These are phyloP conservation scores for Dothideomycetes sp. DNA, from an alignment of 2,329 filamentous ascomycete species.

Conservation along the genomic window DNA sequence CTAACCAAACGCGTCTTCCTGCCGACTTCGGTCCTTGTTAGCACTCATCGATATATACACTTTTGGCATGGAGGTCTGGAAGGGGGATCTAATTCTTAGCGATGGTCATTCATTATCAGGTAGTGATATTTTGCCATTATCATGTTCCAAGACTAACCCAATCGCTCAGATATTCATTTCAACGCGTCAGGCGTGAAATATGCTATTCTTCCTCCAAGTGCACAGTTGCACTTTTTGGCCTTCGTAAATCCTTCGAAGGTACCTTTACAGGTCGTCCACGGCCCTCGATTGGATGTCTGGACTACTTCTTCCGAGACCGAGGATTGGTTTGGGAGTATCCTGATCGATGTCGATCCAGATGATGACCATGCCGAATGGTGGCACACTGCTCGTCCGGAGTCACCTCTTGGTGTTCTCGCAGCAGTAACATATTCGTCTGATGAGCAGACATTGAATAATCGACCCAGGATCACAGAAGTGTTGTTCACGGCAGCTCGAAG, in stretches of 20 bases:
- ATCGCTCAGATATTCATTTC: constrained; percentile 6
- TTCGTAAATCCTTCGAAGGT: constrained; percentile 28
- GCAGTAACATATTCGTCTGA: constrained; percentile 15
- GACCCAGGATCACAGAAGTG: constrained; percentile 28
- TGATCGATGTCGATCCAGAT: constrained; percentile 15
- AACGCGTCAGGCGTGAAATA: background rate
- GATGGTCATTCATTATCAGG: constrained; percentile 4
- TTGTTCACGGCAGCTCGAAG: constrained; percentile 32
- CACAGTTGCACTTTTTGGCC: constrained; percentile 22
- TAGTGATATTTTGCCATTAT: too few relatives aligned
- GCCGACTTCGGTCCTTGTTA: too few relatives aligned
- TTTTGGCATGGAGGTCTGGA: constrained; percentile 3
- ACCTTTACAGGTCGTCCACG: constrained; percentile 28
- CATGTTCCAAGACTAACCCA: too few relatives aligned
- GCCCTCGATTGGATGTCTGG: constrained; percentile 27
- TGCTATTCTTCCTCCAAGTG: background rate
- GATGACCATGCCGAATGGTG: constrained; percentile 22
- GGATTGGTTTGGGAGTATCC: constrained; percentile 27
- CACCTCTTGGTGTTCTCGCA: constrained; percentile 28
- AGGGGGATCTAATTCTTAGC: constrained; percentile 1
- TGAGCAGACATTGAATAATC: background rate
- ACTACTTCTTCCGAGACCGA: constrained; percentile 23
- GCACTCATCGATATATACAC: background rate
- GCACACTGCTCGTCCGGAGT: constrained; percentile 24
- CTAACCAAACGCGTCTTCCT: too few relatives aligned